Percentiles rank a stretch among this genome's conserved stretches.
These are phyloP conservation scores for Tulasnella sp. DNA, from an alignment of 768 basidiomycete genomes.

Conservation along the genomic window DNA sequence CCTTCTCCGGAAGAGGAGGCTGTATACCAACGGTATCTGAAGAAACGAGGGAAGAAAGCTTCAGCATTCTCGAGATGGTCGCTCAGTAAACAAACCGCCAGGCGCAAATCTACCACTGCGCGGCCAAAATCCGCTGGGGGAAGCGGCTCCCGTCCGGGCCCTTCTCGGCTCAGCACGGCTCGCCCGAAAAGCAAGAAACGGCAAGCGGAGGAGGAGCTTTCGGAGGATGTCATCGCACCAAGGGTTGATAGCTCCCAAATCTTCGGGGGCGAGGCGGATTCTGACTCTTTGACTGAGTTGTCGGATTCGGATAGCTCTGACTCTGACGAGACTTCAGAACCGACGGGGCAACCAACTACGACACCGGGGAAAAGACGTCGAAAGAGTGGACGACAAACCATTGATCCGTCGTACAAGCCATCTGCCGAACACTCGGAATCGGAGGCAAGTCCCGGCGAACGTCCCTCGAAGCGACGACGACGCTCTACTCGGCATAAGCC, in stretches of 20 bases:
- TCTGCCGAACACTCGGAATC: not conserved
- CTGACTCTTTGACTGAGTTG: not conserved
- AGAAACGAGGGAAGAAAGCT: not conserved
- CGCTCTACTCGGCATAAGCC: not conserved
- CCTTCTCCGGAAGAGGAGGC: conserved; percentile 1
- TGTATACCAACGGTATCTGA: not conserved
- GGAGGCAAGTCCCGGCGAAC: not conserved
- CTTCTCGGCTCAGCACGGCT: not conserved
- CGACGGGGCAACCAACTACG: not conserved
- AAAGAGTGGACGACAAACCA: not conserved
- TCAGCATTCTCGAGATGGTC: not conserved
- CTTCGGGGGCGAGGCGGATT: not conserved
- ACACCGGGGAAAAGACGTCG: not conserved
- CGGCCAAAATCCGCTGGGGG: not conserved
- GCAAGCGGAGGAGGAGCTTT: not conserved
- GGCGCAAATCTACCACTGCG: not conserved
- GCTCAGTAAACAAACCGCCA: not conserved
- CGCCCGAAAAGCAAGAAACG: not conserved
- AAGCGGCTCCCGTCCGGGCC: not conserved
- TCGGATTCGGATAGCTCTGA: not conserved
- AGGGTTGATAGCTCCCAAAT: not conserved
- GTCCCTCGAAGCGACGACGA: not conserved
- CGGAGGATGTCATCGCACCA: not conserved
- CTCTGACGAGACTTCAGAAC: not conserved
- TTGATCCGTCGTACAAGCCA: not conserved